phyloP scores from a whole-genome alignment of 148 eudicot species.

The Agrostemma githago region DNA sequence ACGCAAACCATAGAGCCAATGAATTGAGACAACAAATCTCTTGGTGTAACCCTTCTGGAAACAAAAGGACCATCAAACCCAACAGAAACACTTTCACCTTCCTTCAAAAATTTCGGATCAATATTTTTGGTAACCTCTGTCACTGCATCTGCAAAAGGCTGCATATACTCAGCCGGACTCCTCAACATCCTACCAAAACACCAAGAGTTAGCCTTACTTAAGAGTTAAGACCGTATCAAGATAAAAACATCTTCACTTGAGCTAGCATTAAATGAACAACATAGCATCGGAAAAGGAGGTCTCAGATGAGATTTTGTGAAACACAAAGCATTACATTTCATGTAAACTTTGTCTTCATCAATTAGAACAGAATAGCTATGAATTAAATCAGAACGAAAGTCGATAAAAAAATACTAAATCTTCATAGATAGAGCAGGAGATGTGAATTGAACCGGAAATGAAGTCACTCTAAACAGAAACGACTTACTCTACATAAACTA shows the following conservation, averaged over 20 bases:
- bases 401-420: background rate
- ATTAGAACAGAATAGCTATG: too few relatives aligned
- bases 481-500: too few relatives aligned
- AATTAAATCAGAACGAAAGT: conserved; percentile 1
- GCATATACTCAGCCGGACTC: conserved; percentile 77
- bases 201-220: too few relatives aligned
- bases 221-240: too few relatives aligned
- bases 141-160: conserved; percentile 77
- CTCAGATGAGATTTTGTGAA: too few relatives aligned
- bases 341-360: too few relatives aligned
- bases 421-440: background rate
- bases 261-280: too few relatives aligned
- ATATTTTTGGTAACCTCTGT: conserved; percentile 65
- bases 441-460: background rate
- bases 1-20: conserved; percentile 97
- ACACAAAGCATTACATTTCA: background rate
- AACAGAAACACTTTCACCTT: conserved; percentile 83
- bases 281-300: too few relatives aligned
- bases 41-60: conserved; percentile 81
- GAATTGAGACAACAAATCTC: conserved; percentile 83
- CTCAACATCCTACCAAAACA: conserved; percentile 54
- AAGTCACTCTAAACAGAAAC: too few relatives aligned
- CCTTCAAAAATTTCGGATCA: conserved; percentile 80
- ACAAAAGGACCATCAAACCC: conserved; percentile 96
- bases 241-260: too few relatives aligned